phyloP scores from a whole-genome alignment of 2,329 filamentous ascomycete genomes.

The Penicillium crustosum region DNA sequence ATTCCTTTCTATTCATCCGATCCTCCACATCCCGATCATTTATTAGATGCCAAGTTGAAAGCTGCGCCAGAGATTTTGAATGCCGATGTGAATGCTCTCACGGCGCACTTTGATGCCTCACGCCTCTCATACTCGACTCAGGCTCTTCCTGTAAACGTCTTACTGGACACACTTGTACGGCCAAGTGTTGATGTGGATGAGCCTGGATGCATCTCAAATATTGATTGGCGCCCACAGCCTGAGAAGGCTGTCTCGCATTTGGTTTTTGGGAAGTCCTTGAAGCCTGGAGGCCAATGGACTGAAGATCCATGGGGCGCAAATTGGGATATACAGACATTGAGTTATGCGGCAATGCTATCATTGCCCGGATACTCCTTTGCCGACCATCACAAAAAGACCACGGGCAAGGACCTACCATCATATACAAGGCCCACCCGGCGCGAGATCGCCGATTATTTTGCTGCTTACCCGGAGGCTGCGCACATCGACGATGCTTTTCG shows the following conservation, averaged over 20 bases:
- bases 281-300: slow-evolving; percentile 61
- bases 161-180: slow-evolving; percentile 59
- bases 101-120: slow-evolving; percentile 58
- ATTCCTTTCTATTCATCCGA: slow-evolving; percentile 56
- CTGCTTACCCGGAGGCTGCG: slow-evolving; percentile 54
- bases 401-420: slow-evolving; percentile 47
- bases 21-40: slow-evolving; percentile 56
- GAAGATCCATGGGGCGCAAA: slow-evolving; percentile 54
- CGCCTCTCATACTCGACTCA: slow-evolving; percentile 62
- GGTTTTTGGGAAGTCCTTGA: slow-evolving; percentile 52
- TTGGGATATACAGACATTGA: slow-evolving; percentile 59
- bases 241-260: slow-evolving; percentile 54
- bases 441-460: slow-evolving; percentile 57
- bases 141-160: slow-evolving; percentile 59
- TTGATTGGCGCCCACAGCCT: slow-evolving; percentile 56
- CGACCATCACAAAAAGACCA: slow-evolving; percentile 49
- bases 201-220: slow-evolving; percentile 49
- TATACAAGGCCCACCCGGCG: slow-evolving; percentile 57
- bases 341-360: slow-evolving; percentile 62
- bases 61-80: slow-evolving; percentile 50
- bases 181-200: slow-evolving; percentile 60
- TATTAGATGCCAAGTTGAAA: slow-evolving; percentile 57
- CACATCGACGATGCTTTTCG: slow-evolving; percentile 52
- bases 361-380: slow-evolving; percentile 60
- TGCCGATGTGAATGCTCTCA: slow-evolving; percentile 49